A percentile compares a stretch with the other conserved stretches of the same genome.
phyloP scores from a whole-genome alignment of 2,329 filamentous ascomycete species.

The Penicillium decumbens region DNA sequence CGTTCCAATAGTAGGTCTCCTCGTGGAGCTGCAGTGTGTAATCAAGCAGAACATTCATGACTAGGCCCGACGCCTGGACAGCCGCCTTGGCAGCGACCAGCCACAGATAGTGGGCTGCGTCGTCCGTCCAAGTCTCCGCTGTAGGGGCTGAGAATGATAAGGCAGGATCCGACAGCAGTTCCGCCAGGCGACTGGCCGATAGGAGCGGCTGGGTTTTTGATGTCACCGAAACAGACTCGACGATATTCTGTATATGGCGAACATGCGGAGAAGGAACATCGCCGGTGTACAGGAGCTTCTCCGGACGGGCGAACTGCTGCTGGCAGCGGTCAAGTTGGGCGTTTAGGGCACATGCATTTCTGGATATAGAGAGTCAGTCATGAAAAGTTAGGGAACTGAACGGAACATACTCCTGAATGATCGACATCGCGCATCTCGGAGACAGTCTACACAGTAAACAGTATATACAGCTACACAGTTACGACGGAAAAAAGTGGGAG shows the following conservation, averaged over 20 bases:
- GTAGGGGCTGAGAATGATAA: slow-evolving; percentile 40
- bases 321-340: slow-evolving; percentile 56
- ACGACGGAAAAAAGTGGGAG: not conserved
- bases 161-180: slow-evolving; percentile 50
- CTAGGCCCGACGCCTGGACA: slow-evolving; percentile 79
- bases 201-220: slow-evolving; percentile 61
- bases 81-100: slow-evolving; percentile 84
- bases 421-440: slow-evolving; percentile 17
- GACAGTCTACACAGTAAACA: not conserved
- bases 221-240: slow-evolving; percentile 66
- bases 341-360: slow-evolving; percentile 56
- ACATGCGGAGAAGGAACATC: slow-evolving; percentile 27
- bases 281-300: slow-evolving; percentile 21
- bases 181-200: slow-evolving; percentile 55
- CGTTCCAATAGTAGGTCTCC: slow-evolving; percentile 95
- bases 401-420: slow-evolving; percentile 22
- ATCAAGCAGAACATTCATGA: slow-evolving; percentile 71
- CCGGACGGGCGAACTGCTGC: slow-evolving; percentile 31
- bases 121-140: slow-evolving; percentile 33
- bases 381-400: not conserved
- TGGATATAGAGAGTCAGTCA: slow-evolving; percentile 20
- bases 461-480: not conserved
- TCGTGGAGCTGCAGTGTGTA: slow-evolving; percentile 79
- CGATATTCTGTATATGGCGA: slow-evolving; percentile 59
- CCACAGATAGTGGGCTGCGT: slow-evolving; percentile 83